Percentiles rank a stretch among this genome's conserved stretches.
phyloP scores from a whole-genome alignment of 139 green algal species.

The Astrephomene gubernaculifera region DNA sequence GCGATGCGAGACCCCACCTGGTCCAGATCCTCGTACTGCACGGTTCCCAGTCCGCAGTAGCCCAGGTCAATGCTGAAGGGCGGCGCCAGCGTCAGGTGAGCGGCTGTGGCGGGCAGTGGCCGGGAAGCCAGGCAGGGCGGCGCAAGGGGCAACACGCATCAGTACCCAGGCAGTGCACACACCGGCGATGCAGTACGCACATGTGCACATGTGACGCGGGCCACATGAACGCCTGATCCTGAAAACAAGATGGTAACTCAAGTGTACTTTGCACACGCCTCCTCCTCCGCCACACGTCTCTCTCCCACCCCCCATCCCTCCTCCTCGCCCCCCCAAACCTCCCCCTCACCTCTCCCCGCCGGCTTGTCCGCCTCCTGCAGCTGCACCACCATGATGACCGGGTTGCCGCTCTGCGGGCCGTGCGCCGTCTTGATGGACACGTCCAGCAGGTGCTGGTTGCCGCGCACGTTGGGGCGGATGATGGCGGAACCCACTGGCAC shows the following conservation, averaged over 20 bases:
- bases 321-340: too few species aligned
- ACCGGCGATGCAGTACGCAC: too few species aligned
- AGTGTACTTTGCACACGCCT: too few species aligned
- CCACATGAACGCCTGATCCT: too few species aligned
- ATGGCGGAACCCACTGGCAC: conserved; percentile 23
- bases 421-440: conserved; percentile 38
- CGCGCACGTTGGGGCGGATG: conserved; percentile 21
- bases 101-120: not conserved
- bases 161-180: too few species aligned
- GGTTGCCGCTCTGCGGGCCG: not conserved
- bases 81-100: conserved; percentile 30
- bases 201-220: too few species aligned
- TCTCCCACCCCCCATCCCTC: too few species aligned
- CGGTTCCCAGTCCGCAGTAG: conserved; percentile 23
- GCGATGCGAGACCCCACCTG: too few species aligned
- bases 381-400: not conserved
- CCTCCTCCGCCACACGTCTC: too few species aligned
- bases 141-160: too few species aligned
- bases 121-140: too few species aligned
- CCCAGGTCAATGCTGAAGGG: conserved; percentile 24
- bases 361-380: conserved; percentile 38
- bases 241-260: too few species aligned
- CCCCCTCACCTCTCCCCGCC: conserved; percentile 12
- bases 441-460: conserved; percentile 26
- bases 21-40: conserved; percentile 46